These are phyloP conservation scores for Paracorniculantispora psalliotae DNA, from an alignment of 2,329 filamentous ascomycete species.

Conservation along the genomic window DNA sequence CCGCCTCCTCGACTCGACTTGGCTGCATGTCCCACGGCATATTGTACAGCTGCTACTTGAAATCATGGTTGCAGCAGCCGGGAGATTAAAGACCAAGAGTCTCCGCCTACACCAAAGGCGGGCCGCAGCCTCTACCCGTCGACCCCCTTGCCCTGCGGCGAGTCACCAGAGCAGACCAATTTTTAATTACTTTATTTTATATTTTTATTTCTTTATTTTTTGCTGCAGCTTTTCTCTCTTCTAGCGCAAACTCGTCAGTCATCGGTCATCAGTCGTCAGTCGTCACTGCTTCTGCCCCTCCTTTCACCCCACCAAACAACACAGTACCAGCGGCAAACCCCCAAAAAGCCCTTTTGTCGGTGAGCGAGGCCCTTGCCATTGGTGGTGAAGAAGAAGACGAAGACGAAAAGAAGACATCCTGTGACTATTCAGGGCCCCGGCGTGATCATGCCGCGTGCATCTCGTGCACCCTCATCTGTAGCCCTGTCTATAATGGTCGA, in stretches of 20 bases:
- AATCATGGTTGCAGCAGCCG: neutral
- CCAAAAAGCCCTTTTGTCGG: neutral
- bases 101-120: constrained; percentile 6
- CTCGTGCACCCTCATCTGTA: constrained; percentile 6
- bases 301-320: neutral
- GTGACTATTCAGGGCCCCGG: neutral
- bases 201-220: neutral
- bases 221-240: neutral
- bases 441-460: neutral
- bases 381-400: neutral
- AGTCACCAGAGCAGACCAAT: neutral
- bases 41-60: neutral
- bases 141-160: neutral
- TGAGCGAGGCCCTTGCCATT: neutral
- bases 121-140: constrained; percentile 2
- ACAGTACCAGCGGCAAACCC: neutral
- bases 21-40: no score
- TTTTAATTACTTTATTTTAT: neutral
- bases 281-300: neutral
- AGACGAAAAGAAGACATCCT: no score
- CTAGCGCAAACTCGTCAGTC: neutral
- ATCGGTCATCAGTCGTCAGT: neutral
- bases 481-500: constrained; percentile 4
- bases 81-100: constrained; percentile 5
- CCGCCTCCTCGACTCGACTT: no score